Percentiles rank a stretch among this genome's conserved stretches.
These are phyloP conservation scores for Corymbia calophylla DNA, from an alignment of 441 rosid genomes.

Conservation along the genomic window DNA sequence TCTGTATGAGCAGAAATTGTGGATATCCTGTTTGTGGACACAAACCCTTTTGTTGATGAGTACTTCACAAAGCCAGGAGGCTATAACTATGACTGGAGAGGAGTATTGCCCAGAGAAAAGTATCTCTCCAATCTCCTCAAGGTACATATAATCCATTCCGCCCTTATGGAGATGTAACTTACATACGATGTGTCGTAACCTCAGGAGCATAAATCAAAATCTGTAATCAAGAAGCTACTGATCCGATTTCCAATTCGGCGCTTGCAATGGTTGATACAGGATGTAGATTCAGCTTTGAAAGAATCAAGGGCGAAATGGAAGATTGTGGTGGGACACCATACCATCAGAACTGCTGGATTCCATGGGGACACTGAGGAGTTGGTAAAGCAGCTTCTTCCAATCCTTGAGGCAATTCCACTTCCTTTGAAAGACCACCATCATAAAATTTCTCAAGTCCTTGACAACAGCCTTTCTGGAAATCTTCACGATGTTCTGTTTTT, in stretches of 20 bases:
- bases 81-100: conserved; percentile 40
- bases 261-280: conserved; percentile 4
- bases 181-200: not conserved
- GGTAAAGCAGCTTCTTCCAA: conserved; percentile 28
- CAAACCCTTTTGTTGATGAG: conserved; percentile 38
- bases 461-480: not conserved
- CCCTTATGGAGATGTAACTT: not conserved
- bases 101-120: conserved; percentile 7
- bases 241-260: not conserved
- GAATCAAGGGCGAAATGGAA: conserved; percentile 40
- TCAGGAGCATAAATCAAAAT: not conserved
- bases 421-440: not conserved
- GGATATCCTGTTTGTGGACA: conserved; percentile 49
- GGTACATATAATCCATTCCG: conserved; percentile 1
- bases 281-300: conserved; percentile 23
- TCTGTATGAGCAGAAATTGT: conserved; percentile 16
- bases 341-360: conserved; percentile 38
- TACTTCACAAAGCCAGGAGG: conserved; percentile 21
- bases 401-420: conserved; percentile 24
- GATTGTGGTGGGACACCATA: conserved; percentile 49
- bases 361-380: conserved; percentile 51
- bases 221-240: not conserved
- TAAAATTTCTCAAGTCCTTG: not conserved
- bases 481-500: not conserved
- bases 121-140: conserved; percentile 8